phyloP scores from a whole-genome alignment of 148 eudicot genomes.

The Beta vulgaris region DNA sequence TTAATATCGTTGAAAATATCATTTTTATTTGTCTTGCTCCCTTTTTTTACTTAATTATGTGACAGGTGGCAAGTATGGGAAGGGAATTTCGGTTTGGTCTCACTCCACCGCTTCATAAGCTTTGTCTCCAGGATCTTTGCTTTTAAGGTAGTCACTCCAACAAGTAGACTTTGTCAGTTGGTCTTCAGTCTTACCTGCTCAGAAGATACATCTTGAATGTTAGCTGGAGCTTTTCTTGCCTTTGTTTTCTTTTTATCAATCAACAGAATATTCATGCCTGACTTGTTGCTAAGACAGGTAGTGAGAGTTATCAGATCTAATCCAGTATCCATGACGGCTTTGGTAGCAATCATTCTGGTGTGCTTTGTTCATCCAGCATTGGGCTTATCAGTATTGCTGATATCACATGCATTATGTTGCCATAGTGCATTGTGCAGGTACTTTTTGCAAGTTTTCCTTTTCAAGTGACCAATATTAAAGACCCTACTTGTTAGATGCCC shows the following conservation, averaged over 20 bases:
- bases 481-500: background rate
- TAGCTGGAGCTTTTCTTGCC: background rate
- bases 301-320: constrained; percentile 52
- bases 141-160: constrained; percentile 53
- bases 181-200: too few relatives aligned
- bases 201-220: background rate
- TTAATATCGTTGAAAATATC: background rate
- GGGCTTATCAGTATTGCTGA: constrained; percentile 66
- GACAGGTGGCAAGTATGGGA: constrained; percentile 76
- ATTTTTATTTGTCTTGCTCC: background rate
- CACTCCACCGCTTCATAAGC: constrained; percentile 50
- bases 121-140: constrained; percentile 50
- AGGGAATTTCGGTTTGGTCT: constrained; percentile 41
- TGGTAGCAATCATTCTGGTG: constrained; percentile 57
- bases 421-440: constrained; percentile 88
- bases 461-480: background rate
- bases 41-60: background rate
- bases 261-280: constrained; percentile 1
- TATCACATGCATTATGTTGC: constrained; percentile 69
- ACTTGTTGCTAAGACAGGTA: constrained; percentile 50
- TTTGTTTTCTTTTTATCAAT: constrained; percentile 6
- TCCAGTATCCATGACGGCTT: constrained; percentile 50
- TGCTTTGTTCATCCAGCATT: constrained; percentile 87
- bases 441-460: constrained; percentile 14
- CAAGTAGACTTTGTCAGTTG: background rate